Conservation (phyloP, 352 stramenopile genomes). For the Phytophthora ohioensis region DNA sequence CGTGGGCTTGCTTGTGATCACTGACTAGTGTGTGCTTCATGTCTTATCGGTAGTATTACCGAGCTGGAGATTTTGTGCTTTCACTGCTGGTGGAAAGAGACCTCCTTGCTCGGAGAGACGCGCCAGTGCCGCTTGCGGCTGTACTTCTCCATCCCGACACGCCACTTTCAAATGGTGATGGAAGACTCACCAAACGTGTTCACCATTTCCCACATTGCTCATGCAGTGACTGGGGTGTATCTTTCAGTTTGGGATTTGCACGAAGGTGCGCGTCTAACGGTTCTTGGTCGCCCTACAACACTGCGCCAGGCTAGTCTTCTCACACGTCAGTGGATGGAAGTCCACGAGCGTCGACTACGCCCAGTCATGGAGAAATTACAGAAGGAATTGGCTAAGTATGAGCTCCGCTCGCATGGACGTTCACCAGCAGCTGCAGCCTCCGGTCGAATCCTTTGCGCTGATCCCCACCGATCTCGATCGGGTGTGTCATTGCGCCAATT, state of each 20-base stretch:
- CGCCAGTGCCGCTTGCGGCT: conserved; percentile 46
- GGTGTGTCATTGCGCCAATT: conserved; percentile 60
- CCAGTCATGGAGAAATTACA: conserved; percentile 54
- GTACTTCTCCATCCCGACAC: conserved; percentile 77
- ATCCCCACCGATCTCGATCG: conserved; percentile 53
- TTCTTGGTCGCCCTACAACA: conserved; percentile 74
- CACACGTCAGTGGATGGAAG: conserved; percentile 72
- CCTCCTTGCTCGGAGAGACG: conserved; percentile 46
- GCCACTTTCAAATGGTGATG: conserved; percentile 71
- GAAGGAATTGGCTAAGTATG: conserved; percentile 70
- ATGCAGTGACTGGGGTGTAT: conserved; percentile 45
- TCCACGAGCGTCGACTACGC: conserved; percentile 57
- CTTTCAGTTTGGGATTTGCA: conserved; percentile 76
- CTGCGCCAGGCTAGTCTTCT: conserved; percentile 78
- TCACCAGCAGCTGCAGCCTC: conserved; percentile 34
- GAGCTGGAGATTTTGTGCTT: conserved; percentile 75
- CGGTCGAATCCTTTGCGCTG: conserved; percentile 57
- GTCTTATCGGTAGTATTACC: conserved; percentile 44
- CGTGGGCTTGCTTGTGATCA: not conserved
- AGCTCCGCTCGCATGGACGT: conserved; percentile 49
- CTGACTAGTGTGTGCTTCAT: conserved; percentile 2
- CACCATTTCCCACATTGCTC: conserved; percentile 78
- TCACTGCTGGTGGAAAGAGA: conserved; percentile 76
- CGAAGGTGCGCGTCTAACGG: conserved; percentile 63
- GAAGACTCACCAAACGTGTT: conserved; percentile 76